phyloP scores from a whole-genome alignment of 1,284 basidiomycete species.

The Boletus calvinii region DNA sequence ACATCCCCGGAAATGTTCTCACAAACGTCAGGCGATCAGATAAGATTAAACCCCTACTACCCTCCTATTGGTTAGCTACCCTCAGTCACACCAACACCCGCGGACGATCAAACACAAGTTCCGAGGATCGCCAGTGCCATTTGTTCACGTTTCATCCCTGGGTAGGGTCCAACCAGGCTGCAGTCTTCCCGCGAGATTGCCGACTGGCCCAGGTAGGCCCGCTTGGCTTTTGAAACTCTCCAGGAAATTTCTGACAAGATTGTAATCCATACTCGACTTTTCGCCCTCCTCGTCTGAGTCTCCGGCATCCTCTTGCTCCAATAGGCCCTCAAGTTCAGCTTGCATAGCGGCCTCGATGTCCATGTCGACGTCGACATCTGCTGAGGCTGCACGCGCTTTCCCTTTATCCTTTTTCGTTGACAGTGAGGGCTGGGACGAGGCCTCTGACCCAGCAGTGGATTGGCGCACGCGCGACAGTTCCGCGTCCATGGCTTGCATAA shows the following conservation, averaged over 20 bases:
- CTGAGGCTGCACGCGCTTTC: conserved; percentile 22
- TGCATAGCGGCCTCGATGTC: conserved; percentile 84
- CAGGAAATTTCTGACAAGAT: conserved; percentile 91
- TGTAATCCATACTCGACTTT: conserved; percentile 69
- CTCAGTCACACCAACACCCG: not conserved
- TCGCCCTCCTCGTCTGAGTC: conserved; percentile 54
- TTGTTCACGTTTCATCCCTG: conserved; percentile 49
- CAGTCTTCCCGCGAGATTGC: conserved; percentile 81
- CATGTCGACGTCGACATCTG: conserved; percentile 47
- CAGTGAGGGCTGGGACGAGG: conserved; percentile 10
- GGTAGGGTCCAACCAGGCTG: conserved; percentile 73
- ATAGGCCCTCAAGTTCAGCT: conserved; percentile 68
- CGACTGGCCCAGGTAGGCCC: conserved; percentile 84
- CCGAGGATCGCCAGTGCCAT: not conserved
- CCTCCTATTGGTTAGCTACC: too few species aligned
- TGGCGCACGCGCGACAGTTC: conserved; percentile 58
- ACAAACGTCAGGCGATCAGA: conserved; percentile 1
- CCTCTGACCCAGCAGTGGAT: conserved; percentile 21
- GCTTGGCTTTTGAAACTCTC: conserved; percentile 91
- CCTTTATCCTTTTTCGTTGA: conserved; percentile 31
- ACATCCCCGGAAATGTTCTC: not conserved
- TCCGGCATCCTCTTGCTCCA: conserved; percentile 52
- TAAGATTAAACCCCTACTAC: conserved; percentile 8
- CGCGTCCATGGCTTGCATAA: conserved; percentile 93
- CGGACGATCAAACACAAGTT: conserved; percentile 1